Conservation (phyloP, 225 moss, liverwort and hornwort genomes). For the Thuidium tamariscinum region DNA sequence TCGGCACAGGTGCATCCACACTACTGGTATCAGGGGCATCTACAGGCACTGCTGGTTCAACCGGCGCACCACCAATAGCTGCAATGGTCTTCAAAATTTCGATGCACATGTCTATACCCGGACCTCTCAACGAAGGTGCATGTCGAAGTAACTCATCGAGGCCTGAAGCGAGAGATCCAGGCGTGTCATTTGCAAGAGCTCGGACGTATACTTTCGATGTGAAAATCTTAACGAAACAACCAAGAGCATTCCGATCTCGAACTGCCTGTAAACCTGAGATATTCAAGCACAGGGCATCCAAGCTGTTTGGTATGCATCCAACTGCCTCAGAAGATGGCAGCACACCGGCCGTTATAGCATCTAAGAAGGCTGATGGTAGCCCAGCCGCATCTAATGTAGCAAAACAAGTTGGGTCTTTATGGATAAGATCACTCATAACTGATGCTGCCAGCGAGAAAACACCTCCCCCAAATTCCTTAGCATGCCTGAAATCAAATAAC, state of each 20-base stretch:
- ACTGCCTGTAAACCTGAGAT: slow-evolving; percentile 84
- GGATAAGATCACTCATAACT: slow-evolving; percentile 98
- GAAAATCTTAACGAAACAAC: slow-evolving; percentile 94
- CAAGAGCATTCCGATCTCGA: slow-evolving; percentile 77
- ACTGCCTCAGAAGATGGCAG: slow-evolving; percentile 92
- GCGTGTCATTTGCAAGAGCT: slow-evolving; percentile 96
- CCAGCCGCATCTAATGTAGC: slow-evolving; percentile 75
- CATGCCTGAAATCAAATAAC: slow-evolving; percentile 38
- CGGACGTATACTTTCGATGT: slow-evolving; percentile 79
- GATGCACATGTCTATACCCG: slow-evolving; percentile 96
- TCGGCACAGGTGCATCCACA: slow-evolving; percentile 75
- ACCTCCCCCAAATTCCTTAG: slow-evolving; percentile 94
- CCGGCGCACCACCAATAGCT: slow-evolving; percentile 65
- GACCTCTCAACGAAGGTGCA: slow-evolving; percentile 77
- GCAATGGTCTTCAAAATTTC: slow-evolving; percentile 89
- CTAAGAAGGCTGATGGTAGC: slow-evolving; percentile 77
- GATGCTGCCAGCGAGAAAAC: slow-evolving; percentile 96
- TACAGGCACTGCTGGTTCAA: slow-evolving; percentile 18
- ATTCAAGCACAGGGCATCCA: slow-evolving; percentile 94
- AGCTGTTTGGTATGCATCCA: slow-evolving; percentile 93
- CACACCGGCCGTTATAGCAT: slow-evolving; percentile 79
- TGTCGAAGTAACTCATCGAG: slow-evolving; percentile 96
- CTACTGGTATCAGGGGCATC: slow-evolving; percentile 18
- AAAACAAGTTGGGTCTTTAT: slow-evolving; percentile 98
- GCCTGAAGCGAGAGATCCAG: slow-evolving; percentile 92